Conservation (phyloP, 306 rosid genomes). For the Rubus parviflorus region DNA sequence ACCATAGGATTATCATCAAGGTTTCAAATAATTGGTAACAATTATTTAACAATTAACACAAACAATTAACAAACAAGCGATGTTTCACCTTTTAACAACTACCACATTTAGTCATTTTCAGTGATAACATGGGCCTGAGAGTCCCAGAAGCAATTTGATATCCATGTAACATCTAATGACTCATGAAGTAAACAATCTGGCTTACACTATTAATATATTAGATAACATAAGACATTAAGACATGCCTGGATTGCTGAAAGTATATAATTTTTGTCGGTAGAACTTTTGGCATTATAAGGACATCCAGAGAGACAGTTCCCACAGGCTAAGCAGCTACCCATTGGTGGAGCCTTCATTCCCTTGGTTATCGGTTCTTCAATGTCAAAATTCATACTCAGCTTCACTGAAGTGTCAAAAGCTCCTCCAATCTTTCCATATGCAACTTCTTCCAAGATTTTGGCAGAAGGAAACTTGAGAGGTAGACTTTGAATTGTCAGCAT, state of each 20-base stretch:
- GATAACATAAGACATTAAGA: neutral
- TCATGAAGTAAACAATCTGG: neutral
- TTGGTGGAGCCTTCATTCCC: neutral
- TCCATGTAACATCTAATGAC: neutral
- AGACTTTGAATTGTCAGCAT: slow-evolving; percentile 32
- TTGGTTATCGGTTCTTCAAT: slow-evolving; percentile 22
- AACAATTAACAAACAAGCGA: neutral
- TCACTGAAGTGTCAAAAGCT: slow-evolving; percentile 24
- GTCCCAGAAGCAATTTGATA: neutral
- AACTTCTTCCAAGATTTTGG: slow-evolving; percentile 26
- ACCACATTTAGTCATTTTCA: neutral
- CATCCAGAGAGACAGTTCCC: slow-evolving; percentile 42
- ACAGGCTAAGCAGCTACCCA: slow-evolving; percentile 28
- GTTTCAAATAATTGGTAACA: neutral
- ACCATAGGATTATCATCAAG: neutral
- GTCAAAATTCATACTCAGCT: slow-evolving; percentile 34
- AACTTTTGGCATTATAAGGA: slow-evolving; percentile 39
- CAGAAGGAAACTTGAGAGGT: slow-evolving; percentile 28
- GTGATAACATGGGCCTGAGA: neutral
- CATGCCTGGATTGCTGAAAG: slow-evolving; percentile 30
- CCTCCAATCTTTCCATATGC: slow-evolving; percentile 20
- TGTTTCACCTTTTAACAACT: neutral
- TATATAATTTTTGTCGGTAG: slow-evolving; percentile 30
- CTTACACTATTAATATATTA: neutral
- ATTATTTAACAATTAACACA: neutral